phyloP scores from a whole-genome alignment of 2,329 filamentous ascomycete genomes.

The Fusarium anguioides region DNA sequence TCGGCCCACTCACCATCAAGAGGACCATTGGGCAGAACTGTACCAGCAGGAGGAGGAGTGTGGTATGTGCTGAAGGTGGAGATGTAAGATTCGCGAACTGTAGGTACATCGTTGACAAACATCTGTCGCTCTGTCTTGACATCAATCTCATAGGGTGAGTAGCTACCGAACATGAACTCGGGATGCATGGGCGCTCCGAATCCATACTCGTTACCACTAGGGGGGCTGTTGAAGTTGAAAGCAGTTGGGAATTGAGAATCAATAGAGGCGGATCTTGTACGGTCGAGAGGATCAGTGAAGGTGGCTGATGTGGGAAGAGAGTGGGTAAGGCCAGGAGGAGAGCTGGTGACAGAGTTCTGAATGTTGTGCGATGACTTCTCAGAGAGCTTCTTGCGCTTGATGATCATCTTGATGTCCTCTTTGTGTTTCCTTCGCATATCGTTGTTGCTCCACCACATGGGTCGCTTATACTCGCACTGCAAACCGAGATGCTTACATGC shows the following conservation, averaged over 20 bases:
- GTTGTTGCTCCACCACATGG: constrained; percentile 97
- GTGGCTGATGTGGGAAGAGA: constrained; percentile 84
- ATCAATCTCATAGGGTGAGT: constrained; percentile 89
- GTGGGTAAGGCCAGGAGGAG: constrained; percentile 82
- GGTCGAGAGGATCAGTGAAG: constrained; percentile 78
- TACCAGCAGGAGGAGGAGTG: constrained; percentile 77
- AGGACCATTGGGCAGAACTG: constrained; percentile 71
- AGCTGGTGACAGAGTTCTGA: constrained; percentile 65
- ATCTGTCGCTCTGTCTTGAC: constrained; percentile 96
- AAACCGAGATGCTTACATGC: constrained; percentile 81
- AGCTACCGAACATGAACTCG: constrained; percentile 68
- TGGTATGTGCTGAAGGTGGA: constrained; percentile 95
- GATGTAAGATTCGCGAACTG: constrained; percentile 84
- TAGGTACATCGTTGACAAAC: constrained; percentile 90
- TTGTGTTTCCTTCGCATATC: constrained; percentile 88
- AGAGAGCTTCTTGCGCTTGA: constrained; percentile 94
- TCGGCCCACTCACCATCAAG: constrained; percentile 71
- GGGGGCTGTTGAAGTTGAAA: constrained; percentile 78
- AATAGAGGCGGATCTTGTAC: constrained; percentile 80
- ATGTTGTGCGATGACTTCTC: constrained; percentile 79
- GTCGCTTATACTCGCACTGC: constrained; percentile 94
- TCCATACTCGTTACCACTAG: constrained; percentile 65
- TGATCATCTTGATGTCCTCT: constrained; percentile 95
- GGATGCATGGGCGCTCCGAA: constrained; percentile 73
- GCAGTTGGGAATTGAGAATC: constrained; percentile 80